Evolutionary conservation across 2,329 filamentous ascomycete genomes (phyloP).

Genomic region (Elsinoe ampelina): DNA sequence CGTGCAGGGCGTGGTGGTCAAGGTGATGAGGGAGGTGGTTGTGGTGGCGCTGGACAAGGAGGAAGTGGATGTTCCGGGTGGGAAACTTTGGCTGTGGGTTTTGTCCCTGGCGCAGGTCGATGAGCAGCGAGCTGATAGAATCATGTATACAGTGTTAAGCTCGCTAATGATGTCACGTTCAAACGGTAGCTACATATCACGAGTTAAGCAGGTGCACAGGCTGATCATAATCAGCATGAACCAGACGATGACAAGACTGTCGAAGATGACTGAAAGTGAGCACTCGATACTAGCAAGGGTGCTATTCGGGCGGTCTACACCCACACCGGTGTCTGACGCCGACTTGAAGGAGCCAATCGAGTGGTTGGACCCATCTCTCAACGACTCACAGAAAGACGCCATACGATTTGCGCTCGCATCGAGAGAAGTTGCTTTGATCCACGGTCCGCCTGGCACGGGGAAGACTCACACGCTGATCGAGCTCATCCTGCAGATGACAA

Average conservation of each 20-base stretch:
- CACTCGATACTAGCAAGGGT: conserved; percentile 51
- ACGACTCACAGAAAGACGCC: conserved; percentile 54
- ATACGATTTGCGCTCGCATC: conserved; percentile 75
- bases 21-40: conserved; percentile 49
- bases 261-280: conserved; percentile 46
- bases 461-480: conserved; percentile 97
- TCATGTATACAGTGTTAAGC: conserved; percentile 44
- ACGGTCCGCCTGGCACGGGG: conserved; percentile 90
- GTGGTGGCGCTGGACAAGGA: conserved; percentile 63
- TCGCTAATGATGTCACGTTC: conserved; percentile 58
- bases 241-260: conserved; percentile 52
- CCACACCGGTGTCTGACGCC: conserved; percentile 37
- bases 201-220: neutral
- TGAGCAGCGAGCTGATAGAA: conserved; percentile 27
- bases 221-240: conserved; percentile 42
- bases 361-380: conserved; percentile 48
- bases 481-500: conserved; percentile 81
- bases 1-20: conserved; percentile 60
- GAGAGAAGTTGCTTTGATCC: conserved; percentile 76
- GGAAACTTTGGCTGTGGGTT: conserved; percentile 54
- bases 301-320: conserved; percentile 50
- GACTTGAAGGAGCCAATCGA: conserved; percentile 39
- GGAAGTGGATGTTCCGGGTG: conserved; percentile 42
- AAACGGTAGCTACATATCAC: conserved; percentile 39
- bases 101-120: neutral